These are phyloP conservation scores for Gossypioides kirkii DNA, from an alignment of 345 rosid species.

Conservation along the genomic window DNA sequence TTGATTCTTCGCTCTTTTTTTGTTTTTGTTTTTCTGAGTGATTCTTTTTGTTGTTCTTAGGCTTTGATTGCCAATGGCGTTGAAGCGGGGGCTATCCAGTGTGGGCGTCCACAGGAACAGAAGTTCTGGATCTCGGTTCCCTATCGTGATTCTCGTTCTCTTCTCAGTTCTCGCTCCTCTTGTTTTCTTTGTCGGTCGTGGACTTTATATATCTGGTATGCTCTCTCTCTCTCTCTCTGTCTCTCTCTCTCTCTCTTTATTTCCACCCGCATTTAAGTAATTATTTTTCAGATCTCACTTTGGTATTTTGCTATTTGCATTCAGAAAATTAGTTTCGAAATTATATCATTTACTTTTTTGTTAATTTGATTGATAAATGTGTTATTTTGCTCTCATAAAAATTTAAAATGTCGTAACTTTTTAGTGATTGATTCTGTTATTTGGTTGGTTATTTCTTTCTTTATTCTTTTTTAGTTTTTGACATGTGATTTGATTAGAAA, in stretches of 20 bases:
- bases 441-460: neutral
- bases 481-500: neutral
- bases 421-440: neutral
- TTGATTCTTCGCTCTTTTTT: neutral
- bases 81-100: constrained; percentile 57
- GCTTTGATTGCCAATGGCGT: constrained; percentile 54
- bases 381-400: neutral
- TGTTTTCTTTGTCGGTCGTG: constrained; percentile 66
- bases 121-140: constrained; percentile 60
- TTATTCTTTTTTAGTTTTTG: neutral
- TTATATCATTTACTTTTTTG: neutral
- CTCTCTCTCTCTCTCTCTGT: constrained; percentile 2
- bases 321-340: neutral
- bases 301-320: constrained; percentile 9
- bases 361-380: neutral
- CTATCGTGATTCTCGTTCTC: constrained; percentile 38
- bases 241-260: neutral
- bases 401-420: neutral
- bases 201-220: constrained; percentile 52
- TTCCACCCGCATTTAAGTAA: neutral
- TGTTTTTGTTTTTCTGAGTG: neutral
- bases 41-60: constrained; percentile 25
- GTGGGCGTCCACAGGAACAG: constrained; percentile 36
- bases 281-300: constrained; percentile 18
- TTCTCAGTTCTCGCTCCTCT: constrained; percentile 60